These are phyloP conservation scores for Geosmithia flava DNA, from an alignment of 2,329 filamentous ascomycete species.

Conservation along the genomic window DNA sequence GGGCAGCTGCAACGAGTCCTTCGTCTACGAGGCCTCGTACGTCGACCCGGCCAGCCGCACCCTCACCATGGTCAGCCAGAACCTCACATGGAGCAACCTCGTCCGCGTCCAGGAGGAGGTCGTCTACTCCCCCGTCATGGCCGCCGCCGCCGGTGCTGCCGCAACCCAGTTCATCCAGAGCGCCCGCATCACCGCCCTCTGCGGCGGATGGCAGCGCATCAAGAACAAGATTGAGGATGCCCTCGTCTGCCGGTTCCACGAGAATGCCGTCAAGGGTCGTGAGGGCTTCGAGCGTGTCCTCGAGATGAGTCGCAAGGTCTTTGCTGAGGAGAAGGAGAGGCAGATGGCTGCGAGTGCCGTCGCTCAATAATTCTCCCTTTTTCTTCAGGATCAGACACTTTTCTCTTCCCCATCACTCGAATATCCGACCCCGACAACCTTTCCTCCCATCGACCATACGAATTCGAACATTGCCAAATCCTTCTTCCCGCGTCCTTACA, in stretches of 20 bases:
- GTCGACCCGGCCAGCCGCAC: conserved; percentile 75
- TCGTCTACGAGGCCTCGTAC: conserved; percentile 92
- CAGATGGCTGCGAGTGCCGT: conserved; percentile 10
- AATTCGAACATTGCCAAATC: too few species aligned
- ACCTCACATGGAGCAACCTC: conserved; percentile 85
- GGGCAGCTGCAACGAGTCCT: conserved; percentile 63
- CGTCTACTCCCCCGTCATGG: conserved; percentile 53
- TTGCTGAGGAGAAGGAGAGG: conserved; percentile 74
- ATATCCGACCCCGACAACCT: too few species aligned
- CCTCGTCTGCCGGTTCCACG: conserved; percentile 74
- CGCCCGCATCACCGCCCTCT: conserved; percentile 85
- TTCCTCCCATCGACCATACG: too few species aligned
- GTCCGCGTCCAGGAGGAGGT: conserved; percentile 90
- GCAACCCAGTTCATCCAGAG: conserved; percentile 79
- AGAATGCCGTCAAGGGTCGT: conserved; percentile 81
- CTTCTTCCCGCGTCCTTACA: too few species aligned
- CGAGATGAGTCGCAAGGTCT: conserved; percentile 83
- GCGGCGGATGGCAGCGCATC: conserved; percentile 94
- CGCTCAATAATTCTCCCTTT: background rate
- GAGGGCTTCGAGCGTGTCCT: conserved; percentile 94
- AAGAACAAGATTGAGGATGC: conserved; percentile 94
- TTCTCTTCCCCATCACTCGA: background rate
- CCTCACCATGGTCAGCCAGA: conserved; percentile 93
- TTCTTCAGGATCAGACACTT: too few species aligned
- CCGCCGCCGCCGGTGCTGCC: conserved; percentile 19